phyloP scores from a whole-genome alignment of 257 asterid genomes.

The Pogostemon cablin region DNA sequence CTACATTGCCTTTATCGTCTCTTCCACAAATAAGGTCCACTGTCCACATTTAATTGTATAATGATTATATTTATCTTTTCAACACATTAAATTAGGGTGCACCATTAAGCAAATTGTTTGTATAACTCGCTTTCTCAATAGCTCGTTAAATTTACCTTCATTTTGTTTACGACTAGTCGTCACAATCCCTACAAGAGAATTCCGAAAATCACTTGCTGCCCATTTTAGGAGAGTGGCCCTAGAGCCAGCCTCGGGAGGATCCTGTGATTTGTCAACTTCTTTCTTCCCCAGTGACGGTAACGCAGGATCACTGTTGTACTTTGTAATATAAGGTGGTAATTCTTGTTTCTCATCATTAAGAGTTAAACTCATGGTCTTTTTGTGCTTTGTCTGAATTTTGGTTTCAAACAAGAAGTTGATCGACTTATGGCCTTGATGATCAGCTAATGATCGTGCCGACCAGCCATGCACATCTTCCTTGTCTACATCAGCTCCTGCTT shows the following conservation, averaged over 20 bases:
- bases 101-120: too few relatives aligned
- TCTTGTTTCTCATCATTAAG: conserved; percentile 22
- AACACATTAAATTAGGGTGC: too few relatives aligned
- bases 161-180: conserved; percentile 46
- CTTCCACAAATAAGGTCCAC: too few relatives aligned
- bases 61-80: too few relatives aligned
- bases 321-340: conserved; percentile 48
- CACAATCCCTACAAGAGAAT: conserved; percentile 77
- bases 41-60: too few relatives aligned
- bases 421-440: conserved; percentile 61
- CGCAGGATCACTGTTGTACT: conserved; percentile 60
- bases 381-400: conserved; percentile 4
- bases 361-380: conserved; percentile 17
- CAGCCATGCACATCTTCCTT: conserved; percentile 60
- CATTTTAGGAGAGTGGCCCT: conserved; percentile 26
- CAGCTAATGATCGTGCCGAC: conserved; percentile 75
- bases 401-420: conserved; percentile 53
- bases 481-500: conserved; percentile 63
- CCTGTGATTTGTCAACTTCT: conserved; percentile 18
- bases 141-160: conserved; percentile 43
- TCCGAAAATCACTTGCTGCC: conserved; percentile 42
- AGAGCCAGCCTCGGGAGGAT: conserved; percentile 7
- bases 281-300: neutral
- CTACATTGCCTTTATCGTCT: too few relatives aligned
- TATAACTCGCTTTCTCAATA: neutral